These are phyloP conservation scores for Saccharomycopsis capsularis DNA, from an alignment of 805 yeast species.

Conservation along the genomic window DNA sequence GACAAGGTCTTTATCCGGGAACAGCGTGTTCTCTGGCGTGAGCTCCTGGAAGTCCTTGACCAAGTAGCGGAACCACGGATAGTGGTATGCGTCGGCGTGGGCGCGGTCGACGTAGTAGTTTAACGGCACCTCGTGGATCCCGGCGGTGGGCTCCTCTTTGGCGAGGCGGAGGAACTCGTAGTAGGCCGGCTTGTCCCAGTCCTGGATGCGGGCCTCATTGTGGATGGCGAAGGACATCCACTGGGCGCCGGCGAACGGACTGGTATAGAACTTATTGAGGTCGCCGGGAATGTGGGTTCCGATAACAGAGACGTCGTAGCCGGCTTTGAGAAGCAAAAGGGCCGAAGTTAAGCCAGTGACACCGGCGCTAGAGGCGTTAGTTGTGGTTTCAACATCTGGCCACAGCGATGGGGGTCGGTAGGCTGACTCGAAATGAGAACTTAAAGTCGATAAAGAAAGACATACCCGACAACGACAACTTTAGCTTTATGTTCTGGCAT, in stretches of 20 bases:
- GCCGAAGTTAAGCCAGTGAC: conserved; percentile 54
- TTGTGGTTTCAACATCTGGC: neutral
- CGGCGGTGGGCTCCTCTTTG: conserved; percentile 40
- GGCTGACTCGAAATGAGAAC: neutral
- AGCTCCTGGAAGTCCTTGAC: conserved; percentile 39
- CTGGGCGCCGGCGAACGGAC: conserved; percentile 69
- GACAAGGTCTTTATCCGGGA: conserved; percentile 24
- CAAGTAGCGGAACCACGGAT: conserved; percentile 46
- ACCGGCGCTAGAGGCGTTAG: conserved; percentile 35
- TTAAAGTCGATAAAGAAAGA: neutral
- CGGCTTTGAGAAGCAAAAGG: conserved; percentile 33
- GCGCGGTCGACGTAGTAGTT: conserved; percentile 21
- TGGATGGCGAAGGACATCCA: conserved; percentile 55
- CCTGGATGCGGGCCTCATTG: conserved; percentile 28
- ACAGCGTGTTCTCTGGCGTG: conserved; percentile 7
- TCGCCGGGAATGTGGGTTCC: conserved; percentile 53
- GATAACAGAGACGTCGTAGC: conserved; percentile 37
- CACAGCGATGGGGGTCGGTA: neutral
- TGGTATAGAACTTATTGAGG: conserved; percentile 44
- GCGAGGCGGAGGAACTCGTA: conserved; percentile 40
- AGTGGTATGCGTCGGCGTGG: conserved; percentile 22
- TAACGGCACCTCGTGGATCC: conserved; percentile 32
- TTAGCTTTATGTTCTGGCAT: neutral
- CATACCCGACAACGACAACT: conserved; percentile 18
- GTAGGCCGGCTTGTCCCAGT: conserved; percentile 45